A percentile compares a stretch with the other conserved stretches of the same genome.
These are phyloP conservation scores for Alternaria consortialis DNA, from an alignment of 2,329 filamentous ascomycete genomes.

Conservation along the genomic window DNA sequence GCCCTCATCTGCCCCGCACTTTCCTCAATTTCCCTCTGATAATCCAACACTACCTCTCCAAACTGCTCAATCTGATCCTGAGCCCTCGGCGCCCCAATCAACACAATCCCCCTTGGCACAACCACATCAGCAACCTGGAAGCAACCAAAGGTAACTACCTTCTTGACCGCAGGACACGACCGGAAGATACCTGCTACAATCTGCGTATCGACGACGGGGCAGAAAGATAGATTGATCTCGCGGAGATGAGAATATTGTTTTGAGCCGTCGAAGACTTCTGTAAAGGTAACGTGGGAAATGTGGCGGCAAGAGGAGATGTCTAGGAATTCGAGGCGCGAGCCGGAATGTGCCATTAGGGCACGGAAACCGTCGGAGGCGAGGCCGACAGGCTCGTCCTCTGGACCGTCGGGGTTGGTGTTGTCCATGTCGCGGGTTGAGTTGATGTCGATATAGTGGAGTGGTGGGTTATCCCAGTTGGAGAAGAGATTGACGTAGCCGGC, in stretches of 20 bases:
- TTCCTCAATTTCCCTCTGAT: constrained; percentile 34
- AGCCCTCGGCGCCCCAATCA: constrained; percentile 68
- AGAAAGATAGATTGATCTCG: constrained; percentile 81
- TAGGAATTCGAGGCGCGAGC: constrained; percentile 68
- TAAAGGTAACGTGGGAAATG: constrained; percentile 76
- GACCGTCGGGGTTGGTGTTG: constrained; percentile 71
- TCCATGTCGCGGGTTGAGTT: constrained; percentile 81
- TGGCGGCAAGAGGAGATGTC: constrained; percentile 88
- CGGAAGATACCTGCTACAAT: constrained; percentile 71
- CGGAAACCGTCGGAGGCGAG: constrained; percentile 79
- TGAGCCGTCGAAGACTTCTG: constrained; percentile 72
- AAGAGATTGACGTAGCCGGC: constrained; percentile 77
- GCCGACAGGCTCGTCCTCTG: constrained; percentile 68
- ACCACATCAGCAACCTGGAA: constrained; percentile 66
- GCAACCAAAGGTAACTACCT: constrained; percentile 70
- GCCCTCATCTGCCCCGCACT: constrained; percentile 8
- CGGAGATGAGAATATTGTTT: constrained; percentile 72
- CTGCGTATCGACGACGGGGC: constrained; percentile 71
- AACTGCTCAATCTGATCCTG: constrained; percentile 65
- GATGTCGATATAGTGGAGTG: constrained; percentile 76
- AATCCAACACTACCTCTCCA: constrained; percentile 50
- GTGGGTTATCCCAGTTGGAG: constrained; percentile 75
- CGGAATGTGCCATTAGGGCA: constrained; percentile 86
- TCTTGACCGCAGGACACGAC: constrained; percentile 66
- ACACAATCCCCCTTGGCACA: constrained; percentile 65